Evolutionary conservation across 2,329 filamentous ascomycete genomes (phyloP).

Genomic region (Aspergillus ibericus): DNA sequence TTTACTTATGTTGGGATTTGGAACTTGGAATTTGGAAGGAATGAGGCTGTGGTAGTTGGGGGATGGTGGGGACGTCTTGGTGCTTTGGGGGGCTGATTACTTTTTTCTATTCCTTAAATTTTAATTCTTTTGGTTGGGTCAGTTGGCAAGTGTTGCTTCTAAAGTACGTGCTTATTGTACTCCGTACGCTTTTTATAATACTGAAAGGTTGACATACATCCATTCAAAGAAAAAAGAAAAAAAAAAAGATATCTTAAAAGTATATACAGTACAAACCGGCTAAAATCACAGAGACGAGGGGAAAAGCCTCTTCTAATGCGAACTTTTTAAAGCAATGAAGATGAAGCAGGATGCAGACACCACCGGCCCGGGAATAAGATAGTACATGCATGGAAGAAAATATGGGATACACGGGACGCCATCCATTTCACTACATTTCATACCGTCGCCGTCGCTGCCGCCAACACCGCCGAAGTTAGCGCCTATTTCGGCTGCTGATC

Average conservation of each 20-base stretch:
- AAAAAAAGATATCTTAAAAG: not conserved
- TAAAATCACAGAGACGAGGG: not conserved
- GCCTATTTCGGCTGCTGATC: conserved; percentile 11
- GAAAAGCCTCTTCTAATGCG: not conserved
- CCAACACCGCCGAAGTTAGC: not conserved
- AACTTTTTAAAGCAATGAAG: conserved; percentile 9
- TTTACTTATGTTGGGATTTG: too few species aligned
- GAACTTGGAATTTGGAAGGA: too few species aligned
- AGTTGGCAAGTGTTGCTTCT: not conserved
- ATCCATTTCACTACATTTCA: conserved; percentile 10
- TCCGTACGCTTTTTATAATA: not conserved
- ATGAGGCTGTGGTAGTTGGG: too few species aligned
- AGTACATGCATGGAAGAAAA: conserved; percentile 9
- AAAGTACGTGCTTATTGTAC: not conserved
- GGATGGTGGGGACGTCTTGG: too few species aligned
- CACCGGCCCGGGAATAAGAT: conserved; percentile 14
- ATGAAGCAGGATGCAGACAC: conserved; percentile 11
- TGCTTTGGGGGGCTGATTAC: too few species aligned
- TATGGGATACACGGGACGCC: not conserved
- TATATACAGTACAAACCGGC: conserved; percentile 2
- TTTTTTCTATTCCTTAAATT: too few species aligned
- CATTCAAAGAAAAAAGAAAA: not conserved
- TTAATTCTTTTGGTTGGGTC: too few species aligned
- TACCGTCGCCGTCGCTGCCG: not conserved
- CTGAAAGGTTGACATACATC: not conserved